Evolutionary conservation across 108 stramenopile genomes (phyloP).

Genomic region (Cyclotella baltica): DNA sequence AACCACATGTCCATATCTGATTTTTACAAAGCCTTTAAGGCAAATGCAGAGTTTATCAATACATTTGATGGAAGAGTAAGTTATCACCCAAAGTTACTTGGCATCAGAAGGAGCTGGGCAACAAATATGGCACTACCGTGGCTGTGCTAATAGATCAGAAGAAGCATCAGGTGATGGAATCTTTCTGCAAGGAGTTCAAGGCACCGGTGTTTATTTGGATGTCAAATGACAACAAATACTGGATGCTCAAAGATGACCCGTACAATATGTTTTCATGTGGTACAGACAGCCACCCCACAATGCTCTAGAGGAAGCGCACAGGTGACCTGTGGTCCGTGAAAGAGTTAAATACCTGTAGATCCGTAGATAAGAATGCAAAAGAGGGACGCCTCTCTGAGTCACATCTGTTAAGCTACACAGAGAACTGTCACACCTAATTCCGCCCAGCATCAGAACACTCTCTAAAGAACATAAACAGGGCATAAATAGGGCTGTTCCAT

Average conservation of each 20-base stretch:
- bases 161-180: background rate
- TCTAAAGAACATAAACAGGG: too few relatives aligned
- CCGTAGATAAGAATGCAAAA: too few relatives aligned
- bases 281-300: too few relatives aligned
- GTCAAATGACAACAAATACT: background rate
- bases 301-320: too few relatives aligned
- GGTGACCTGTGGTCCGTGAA: too few relatives aligned
- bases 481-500: too few relatives aligned
- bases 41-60: background rate
- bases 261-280: too few relatives aligned
- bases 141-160: background rate
- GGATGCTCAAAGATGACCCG: background rate
- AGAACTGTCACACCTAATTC: too few relatives aligned
- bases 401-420: too few relatives aligned
- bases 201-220: background rate
- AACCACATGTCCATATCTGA: background rate
- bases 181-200: background rate
- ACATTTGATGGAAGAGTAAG: background rate
- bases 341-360: too few relatives aligned
- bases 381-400: too few relatives aligned
- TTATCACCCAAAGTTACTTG: background rate
- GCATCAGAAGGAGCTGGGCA: background rate
- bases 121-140: background rate
- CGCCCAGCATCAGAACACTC: too few relatives aligned
- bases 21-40: background rate